These are phyloP conservation scores for Avena sativa DNA, from an alignment of 176 grass and related monocot genomes.

Conservation along the genomic window DNA sequence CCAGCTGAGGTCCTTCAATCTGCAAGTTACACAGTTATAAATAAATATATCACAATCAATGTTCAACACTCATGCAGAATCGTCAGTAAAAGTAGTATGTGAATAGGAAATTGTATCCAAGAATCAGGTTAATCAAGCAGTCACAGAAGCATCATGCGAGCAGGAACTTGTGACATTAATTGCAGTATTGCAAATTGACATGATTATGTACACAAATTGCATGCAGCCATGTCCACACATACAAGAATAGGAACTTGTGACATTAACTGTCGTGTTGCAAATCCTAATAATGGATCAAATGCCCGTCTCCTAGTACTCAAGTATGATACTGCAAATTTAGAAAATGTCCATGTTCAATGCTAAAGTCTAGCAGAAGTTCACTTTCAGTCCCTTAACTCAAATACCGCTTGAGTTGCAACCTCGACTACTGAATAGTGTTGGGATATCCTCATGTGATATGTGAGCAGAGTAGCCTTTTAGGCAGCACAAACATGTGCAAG, in stretches of 20 bases:
- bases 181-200: background rate
- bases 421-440: background rate
- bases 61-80: background rate
- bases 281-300: slow-evolving; percentile 18
- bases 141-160: slow-evolving; percentile 8
- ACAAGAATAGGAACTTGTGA: slow-evolving; percentile 6
- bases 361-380: background rate
- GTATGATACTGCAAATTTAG: slow-evolving; percentile 22
- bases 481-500: background rate
- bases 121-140: slow-evolving; percentile 1
- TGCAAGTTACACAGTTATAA: slow-evolving; percentile 36
- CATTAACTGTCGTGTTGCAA: background rate
- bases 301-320: slow-evolving; percentile 27
- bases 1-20: slow-evolving; percentile 79
- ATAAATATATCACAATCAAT: slow-evolving; percentile 35
- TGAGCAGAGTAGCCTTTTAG: background rate
- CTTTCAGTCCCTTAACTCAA: background rate
- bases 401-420: background rate
- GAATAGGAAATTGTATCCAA: slow-evolving; percentile 2
- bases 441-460: background rate
- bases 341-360: background rate
- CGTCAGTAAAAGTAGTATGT: background rate
- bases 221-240: background rate
- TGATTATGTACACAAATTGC: slow-evolving; percentile 4
- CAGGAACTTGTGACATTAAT: background rate